These are phyloP conservation scores for Ogataea pilisensis DNA, from an alignment of 805 yeast species.

Conservation along the genomic window DNA sequence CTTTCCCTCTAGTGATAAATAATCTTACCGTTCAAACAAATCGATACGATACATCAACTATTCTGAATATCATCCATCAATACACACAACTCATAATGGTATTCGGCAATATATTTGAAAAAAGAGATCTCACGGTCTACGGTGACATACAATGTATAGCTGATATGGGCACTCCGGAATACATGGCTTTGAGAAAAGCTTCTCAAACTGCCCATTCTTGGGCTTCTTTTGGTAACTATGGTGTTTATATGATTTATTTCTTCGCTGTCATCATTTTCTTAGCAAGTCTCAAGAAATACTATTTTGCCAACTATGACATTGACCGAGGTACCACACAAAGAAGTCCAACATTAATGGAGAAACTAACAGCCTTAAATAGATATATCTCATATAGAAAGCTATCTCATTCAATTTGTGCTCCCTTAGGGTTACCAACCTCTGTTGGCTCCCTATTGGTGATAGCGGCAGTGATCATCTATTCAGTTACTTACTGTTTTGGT, in stretches of 20 bases:
- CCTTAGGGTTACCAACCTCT: constrained; percentile 37
- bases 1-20: too few species aligned
- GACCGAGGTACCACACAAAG: constrained; percentile 10
- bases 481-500: constrained; percentile 30
- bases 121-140: constrained; percentile 16
- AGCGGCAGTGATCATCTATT: constrained; percentile 31
- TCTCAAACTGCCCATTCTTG: constrained; percentile 31
- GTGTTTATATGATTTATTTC: constrained; percentile 37
- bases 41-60: too few species aligned
- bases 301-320: constrained; percentile 14
- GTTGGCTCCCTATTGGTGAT: constrained; percentile 34
- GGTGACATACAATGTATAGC: constrained; percentile 38
- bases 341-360: constrained; percentile 12
- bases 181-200: constrained; percentile 13
- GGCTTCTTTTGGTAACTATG: constrained; percentile 33
- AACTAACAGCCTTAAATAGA: constrained; percentile 29
- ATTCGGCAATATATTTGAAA: not conserved
- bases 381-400: constrained; percentile 30
- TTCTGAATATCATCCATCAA: too few species aligned
- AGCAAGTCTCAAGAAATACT: constrained; percentile 29
- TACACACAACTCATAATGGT: not conserved
- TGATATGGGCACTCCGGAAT: constrained; percentile 28
- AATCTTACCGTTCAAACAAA: too few species aligned
- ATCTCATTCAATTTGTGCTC: constrained; percentile 29
- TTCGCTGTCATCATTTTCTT: constrained; percentile 35